Base-by-base conservation (phyloP, 805 yeast species). In the Yarrowia alimentaria region DNA sequence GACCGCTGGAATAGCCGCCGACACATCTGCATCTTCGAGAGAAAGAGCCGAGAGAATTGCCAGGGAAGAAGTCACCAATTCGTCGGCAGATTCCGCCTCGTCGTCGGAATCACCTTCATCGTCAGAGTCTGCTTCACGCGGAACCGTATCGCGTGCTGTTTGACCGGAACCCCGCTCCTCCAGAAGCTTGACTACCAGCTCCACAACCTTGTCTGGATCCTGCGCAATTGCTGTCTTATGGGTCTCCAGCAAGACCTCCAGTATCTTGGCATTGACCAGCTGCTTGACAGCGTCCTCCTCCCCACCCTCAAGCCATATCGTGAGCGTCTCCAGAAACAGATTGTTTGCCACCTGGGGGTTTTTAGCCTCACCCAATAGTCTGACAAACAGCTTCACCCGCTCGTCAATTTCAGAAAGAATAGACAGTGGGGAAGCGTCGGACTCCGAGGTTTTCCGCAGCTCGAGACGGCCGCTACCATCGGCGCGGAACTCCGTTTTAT, bases 161-260 rank as follows among this genome's bases (percentile, higher is more conserved):
- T 13, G 18, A 13, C 11, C 21, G 7, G 9, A 7, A 7, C 28
- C 47, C 9, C 28, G 19, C 1, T 29, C 33, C 11, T 40, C 33
- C 64, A 33, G 64, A 71, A 20, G 65, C 74, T 66, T 67, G 32
- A 40, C 18, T 6, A 40, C 33, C 26, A 40, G 11, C 14, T 40
- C 14, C 6, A 40, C 47, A 13, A 40, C 25, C 19, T 28, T 40
- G 2, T 40, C 47, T 1, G 47, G 47, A 19, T 33, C 28, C 25
- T 40, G 26, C 18, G 47, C 47, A 40, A 40, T 40, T 25, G 54
- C 61, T 12, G 45, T 48, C 31, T 57, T 40, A 8, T 61, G 55
- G 13, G 64, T 54, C 9, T 24, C 47, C 31, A 51, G 34, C 7
- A 62, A 20, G 3, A 51, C 29, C 13, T 55, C 54, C 52, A 55